These are phyloP conservation scores for Musa acuminata DNA, from an alignment of 176 grass and related monocot species.

Conservation along the genomic window DNA sequence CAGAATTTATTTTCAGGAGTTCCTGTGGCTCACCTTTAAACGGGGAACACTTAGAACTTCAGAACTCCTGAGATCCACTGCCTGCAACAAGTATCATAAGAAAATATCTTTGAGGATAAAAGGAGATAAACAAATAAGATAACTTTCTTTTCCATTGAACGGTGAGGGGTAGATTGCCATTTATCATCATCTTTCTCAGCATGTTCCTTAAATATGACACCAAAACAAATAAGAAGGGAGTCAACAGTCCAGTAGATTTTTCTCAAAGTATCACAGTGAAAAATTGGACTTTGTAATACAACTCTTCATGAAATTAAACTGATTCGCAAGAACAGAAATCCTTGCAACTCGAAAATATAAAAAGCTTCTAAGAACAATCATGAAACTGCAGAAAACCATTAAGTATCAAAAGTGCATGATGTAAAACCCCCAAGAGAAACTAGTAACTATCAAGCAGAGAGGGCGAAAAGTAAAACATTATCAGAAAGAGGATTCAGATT, in stretches of 20 bases:
- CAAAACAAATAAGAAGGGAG: background rate
- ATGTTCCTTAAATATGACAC: background rate
- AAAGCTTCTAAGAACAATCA: background rate
- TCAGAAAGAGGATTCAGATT: background rate
- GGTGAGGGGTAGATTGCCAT: background rate
- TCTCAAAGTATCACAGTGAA: background rate
- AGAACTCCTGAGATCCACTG: conserved; percentile 69
- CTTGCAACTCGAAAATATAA: background rate
- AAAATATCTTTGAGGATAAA: conserved; percentile 12
- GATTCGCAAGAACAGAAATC: background rate
- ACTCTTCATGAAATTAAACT: background rate
- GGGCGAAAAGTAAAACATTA: background rate
- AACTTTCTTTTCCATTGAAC: background rate
- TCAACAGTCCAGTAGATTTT: background rate
- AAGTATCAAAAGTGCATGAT: background rate
- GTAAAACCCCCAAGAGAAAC: background rate
- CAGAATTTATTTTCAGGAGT: background rate
- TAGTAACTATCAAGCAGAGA: background rate
- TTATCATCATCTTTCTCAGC: background rate
- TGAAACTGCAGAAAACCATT: background rate
- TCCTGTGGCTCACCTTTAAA: conserved; percentile 42
- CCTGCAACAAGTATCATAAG: conserved; percentile 29
- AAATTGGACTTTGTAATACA: background rate
- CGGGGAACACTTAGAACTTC: conserved; percentile 38
- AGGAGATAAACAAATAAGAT: background rate